A percentile compares a stretch with the other conserved stretches of the same genome.
Conservation (phyloP, 495 filamentous ascomycete species). For the Hypoxylon lenormandii region DNA sequence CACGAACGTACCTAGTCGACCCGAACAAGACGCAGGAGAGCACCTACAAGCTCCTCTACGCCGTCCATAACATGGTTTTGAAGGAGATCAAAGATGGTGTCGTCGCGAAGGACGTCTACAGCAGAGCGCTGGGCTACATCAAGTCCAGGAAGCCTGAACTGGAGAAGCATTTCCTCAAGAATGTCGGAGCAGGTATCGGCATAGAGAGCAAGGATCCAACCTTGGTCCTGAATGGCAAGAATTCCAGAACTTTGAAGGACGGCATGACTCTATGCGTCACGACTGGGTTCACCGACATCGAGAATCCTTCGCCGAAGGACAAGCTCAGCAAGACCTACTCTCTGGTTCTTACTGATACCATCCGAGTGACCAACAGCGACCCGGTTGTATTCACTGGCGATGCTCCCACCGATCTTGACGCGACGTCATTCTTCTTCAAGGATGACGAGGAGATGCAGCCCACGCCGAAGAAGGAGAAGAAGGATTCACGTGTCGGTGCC, state of each 20-base stretch:
- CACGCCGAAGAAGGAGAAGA: constrained; percentile 80
- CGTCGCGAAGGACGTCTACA: constrained; percentile 87
- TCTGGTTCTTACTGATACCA: constrained; percentile 89
- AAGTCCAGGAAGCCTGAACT: constrained; percentile 91
- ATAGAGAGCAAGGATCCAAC: constrained; percentile 88
- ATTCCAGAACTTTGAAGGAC: constrained; percentile 81
- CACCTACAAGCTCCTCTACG: constrained; percentile 92
- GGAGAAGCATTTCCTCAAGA: constrained; percentile 91
- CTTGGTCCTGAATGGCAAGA: constrained; percentile 85
- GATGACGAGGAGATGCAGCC: constrained; percentile 80
- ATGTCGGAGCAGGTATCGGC: constrained; percentile 87
- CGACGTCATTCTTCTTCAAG: constrained; percentile 96
- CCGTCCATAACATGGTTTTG: constrained; percentile 84
- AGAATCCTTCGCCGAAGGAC: constrained; percentile 83
- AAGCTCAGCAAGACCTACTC: constrained; percentile 88
- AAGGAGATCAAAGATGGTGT: constrained; percentile 91
- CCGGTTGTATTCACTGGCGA: constrained; percentile 91
- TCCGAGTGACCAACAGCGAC: constrained; percentile 82
- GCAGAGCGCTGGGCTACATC: constrained; percentile 81
- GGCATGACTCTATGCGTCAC: constrained; percentile 95
- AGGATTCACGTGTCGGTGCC: constrained; percentile 81
- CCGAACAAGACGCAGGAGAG: constrained; percentile 93
- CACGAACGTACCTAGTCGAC: constrained; percentile 93
- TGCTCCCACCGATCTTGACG: constrained; percentile 87
- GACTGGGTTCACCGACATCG: constrained; percentile 86